A percentile compares a stretch with the other conserved stretches of the same genome.
These are phyloP conservation scores for Hyphopichia fennica DNA, from an alignment of 1,139 yeast species.

Conservation along the genomic window DNA sequence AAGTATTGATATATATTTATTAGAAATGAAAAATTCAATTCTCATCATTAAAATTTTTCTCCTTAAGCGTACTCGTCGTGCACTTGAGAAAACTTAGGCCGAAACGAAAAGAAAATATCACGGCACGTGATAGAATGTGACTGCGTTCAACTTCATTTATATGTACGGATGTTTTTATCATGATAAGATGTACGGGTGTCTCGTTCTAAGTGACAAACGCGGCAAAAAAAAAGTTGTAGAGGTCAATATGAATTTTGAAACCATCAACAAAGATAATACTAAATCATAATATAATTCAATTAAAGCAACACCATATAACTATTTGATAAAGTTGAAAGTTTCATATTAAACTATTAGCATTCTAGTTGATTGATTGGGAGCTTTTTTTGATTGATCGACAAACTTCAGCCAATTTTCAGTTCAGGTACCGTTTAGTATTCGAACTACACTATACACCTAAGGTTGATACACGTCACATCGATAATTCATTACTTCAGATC, in stretches of 20 bases:
- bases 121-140: not conserved
- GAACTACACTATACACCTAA: too few relatives aligned
- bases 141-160: not conserved
- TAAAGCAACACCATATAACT: too few relatives aligned
- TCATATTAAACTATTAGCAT: too few relatives aligned
- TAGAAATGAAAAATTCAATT: not conserved
- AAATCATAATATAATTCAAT: too few relatives aligned
- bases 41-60: not conserved
- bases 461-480: too few relatives aligned
- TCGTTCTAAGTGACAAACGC: not conserved
- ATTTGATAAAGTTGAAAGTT: too few relatives aligned
- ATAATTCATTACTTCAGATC: too few relatives aligned
- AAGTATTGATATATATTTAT: not conserved
- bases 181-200: not conserved
- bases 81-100: too few relatives aligned
- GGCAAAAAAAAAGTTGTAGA: not conserved
- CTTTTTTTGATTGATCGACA: slow-evolving; percentile 7
- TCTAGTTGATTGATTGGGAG: slow-evolving; percentile 10
- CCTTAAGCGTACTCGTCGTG: too few relatives aligned
- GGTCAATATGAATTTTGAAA: not conserved
- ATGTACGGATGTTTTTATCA: not conserved
- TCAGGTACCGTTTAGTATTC: too few relatives aligned
- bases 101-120: too few relatives aligned
- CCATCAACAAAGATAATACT: not conserved
- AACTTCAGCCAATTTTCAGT: too few relatives aligned